Base-by-base conservation (phyloP, 352 stramenopile species). In the Globisporangium echinulatum region DNA sequence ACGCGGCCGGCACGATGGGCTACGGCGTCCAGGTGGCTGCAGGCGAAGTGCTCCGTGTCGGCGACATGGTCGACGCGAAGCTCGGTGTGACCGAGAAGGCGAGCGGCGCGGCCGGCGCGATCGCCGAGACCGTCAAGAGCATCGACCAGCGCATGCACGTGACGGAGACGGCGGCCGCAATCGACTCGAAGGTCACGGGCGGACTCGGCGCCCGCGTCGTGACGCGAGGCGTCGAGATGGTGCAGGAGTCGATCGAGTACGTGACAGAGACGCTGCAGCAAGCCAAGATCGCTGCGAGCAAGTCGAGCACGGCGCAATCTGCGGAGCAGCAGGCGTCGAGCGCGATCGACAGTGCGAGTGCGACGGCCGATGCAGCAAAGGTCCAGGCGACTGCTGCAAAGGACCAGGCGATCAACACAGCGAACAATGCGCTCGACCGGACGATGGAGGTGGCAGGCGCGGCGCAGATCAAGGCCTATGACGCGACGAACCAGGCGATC, bases 171-270 rank as follows among this genome's bases (percentile, higher is more conserved):
- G 82, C 75, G 8, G 59, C 52, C 1, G 84, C 79, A 65, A 72
- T 91, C 14, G 82, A 91, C n/a, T n/a, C n/a, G n/a, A n/a, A n/a
- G n/a, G n/a, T n/a, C n/a, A n/a, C n/a, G n/a, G n/a, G n/a, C n/a
- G 82, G 82, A 1, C 60, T 91, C 42, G 82, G 68, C 15, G 68
- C 73, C 37, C 77, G 70, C n/a, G 48, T 84, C 44, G 69, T 85
- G 47, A 54, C 71, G 46, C 85, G 76, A 17, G 75, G 75, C 38
- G 71, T 79, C n/a, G 77, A 80, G 17, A 85, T 88, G 44, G 74
- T 86, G 14, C 66, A 70, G 7, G 77, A 88, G 55, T 81, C 73
- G 37, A 69, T 89, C 19, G 83, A 72, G 39, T 92, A 92, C 62
- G 71, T 88, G 19, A 78, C 74, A 19, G 74, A 88, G 54, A 82